Evolutionary conservation across 2,329 filamentous ascomycete species (phyloP).

Genomic region (Colletotrichum destructivum): DNA sequence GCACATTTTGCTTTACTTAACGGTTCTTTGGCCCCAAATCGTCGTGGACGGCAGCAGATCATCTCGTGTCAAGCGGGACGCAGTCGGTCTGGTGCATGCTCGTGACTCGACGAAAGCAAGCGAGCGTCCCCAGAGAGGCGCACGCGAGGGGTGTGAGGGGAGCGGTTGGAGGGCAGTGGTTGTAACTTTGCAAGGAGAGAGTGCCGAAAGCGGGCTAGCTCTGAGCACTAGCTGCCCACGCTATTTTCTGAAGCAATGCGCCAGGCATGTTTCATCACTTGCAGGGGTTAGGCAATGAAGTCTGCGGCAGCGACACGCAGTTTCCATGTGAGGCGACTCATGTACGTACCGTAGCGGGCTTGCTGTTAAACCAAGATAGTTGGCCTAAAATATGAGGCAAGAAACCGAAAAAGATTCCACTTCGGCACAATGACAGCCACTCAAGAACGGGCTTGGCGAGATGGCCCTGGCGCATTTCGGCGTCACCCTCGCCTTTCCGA

Average conservation of each 20-base stretch:
- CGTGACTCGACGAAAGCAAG: constrained; percentile 30
- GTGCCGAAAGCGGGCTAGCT: constrained; percentile 49
- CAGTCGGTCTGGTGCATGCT: background rate
- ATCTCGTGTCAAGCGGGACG: constrained; percentile 6
- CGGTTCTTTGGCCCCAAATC: constrained; percentile 19
- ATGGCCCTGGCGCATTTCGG: constrained; percentile 13
- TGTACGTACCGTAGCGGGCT: constrained; percentile 15
- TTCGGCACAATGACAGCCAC: constrained; percentile 16
- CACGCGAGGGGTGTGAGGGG: constrained; percentile 44
- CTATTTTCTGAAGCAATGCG: constrained; percentile 64
- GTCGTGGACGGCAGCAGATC: constrained; percentile 32
- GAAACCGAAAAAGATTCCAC: background rate
- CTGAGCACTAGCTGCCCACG: constrained; percentile 52
- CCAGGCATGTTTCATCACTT: constrained; percentile 66
- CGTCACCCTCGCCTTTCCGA: constrained; percentile 1
- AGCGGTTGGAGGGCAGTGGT: constrained; percentile 45
- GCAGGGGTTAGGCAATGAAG: constrained; percentile 45
- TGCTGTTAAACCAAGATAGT: background rate
- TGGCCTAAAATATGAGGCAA: constrained; percentile 15
- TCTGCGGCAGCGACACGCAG: constrained; percentile 38
- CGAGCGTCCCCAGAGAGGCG: constrained; percentile 11
- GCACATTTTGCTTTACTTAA: constrained; percentile 19
- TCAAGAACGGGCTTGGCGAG: constrained; percentile 23
- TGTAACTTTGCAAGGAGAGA: constrained; percentile 31
- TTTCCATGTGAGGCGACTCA: constrained; percentile 11